phyloP scores from a whole-genome alignment of 2,329 filamentous ascomycete species.

The Penicillium brasilianum region DNA sequence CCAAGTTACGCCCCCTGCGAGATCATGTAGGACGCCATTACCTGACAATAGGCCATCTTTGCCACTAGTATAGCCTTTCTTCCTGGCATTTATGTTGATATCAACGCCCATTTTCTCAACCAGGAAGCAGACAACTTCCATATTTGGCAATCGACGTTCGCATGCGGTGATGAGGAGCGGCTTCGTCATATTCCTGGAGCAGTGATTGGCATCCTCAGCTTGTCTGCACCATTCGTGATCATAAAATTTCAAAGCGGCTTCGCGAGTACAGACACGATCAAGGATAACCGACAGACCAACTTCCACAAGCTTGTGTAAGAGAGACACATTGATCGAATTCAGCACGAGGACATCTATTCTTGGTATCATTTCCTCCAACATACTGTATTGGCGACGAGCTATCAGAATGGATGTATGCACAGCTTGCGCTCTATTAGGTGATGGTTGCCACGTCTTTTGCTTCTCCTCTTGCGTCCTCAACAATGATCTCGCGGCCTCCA shows the following conservation, averaged over 20 bases:
- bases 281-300: conserved; percentile 9
- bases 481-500: neutral
- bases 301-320: neutral
- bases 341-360: neutral
- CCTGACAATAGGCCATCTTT: neutral
- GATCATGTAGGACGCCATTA: conserved; percentile 9
- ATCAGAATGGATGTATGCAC: neutral
- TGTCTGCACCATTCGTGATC: conserved; percentile 6
- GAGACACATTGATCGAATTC: neutral
- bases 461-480: neutral
- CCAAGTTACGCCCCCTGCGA: conserved; percentile 11
- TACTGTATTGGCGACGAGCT: neutral
- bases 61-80: neutral
- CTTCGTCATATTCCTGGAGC: neutral
- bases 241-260: conserved; percentile 13
- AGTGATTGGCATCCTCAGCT: neutral
- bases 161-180: conserved; percentile 9
- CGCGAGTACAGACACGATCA: conserved; percentile 4
- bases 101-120: conserved; percentile 14
- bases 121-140: conserved; percentile 13
- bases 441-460: neutral
- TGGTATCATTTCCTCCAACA: neutral
- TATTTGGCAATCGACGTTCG: conserved; percentile 14
- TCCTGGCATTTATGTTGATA: conserved; percentile 5
- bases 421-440: neutral